phyloP scores from a whole-genome alignment of 306 rosid genomes.

The Dicorynia guianensis region DNA sequence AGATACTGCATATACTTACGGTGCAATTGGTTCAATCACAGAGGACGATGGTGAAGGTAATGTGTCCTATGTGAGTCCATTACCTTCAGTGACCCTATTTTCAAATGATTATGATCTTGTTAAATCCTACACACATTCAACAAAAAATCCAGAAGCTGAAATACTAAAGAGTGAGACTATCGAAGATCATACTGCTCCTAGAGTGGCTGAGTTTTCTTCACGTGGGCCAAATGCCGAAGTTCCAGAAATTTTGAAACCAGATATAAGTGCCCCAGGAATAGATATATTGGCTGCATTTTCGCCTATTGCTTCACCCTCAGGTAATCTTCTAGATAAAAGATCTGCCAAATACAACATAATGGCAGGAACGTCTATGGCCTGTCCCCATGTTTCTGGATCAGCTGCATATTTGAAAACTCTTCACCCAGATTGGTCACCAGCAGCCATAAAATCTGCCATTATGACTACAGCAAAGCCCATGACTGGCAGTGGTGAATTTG shows the following conservation, averaged over 20 bases:
- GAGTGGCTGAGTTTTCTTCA: slow-evolving; percentile 39
- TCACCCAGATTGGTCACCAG: slow-evolving; percentile 43
- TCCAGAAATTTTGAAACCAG: slow-evolving; percentile 47
- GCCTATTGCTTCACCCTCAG: slow-evolving; percentile 9
- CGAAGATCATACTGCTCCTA: slow-evolving; percentile 26
- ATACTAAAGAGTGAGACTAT: slow-evolving; percentile 10
- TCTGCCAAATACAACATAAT: slow-evolving; percentile 9
- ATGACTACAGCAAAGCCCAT: slow-evolving; percentile 43
- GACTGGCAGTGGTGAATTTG: slow-evolving; percentile 36
- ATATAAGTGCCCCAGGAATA: slow-evolving; percentile 45
- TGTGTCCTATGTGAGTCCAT: neutral
- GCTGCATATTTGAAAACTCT: slow-evolving; percentile 44
- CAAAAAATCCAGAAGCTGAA: neutral
- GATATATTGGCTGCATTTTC: slow-evolving; percentile 50
- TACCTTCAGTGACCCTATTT: neutral
- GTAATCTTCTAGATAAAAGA: neutral
- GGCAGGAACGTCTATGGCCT: slow-evolving; percentile 53
- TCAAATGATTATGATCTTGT: neutral
- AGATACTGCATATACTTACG: neutral
- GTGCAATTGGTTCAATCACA: slow-evolving; percentile 40
- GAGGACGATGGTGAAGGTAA: neutral
- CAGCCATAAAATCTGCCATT: slow-evolving; percentile 44
- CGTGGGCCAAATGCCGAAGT: slow-evolving; percentile 41
- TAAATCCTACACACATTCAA: neutral
- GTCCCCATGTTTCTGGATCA: slow-evolving; percentile 46